Percentiles rank a stretch among this genome's conserved stretches.
These are phyloP conservation scores for Phylloporus sp. DNA, from an alignment of 768 basidiomycete species.

Conservation along the genomic window DNA sequence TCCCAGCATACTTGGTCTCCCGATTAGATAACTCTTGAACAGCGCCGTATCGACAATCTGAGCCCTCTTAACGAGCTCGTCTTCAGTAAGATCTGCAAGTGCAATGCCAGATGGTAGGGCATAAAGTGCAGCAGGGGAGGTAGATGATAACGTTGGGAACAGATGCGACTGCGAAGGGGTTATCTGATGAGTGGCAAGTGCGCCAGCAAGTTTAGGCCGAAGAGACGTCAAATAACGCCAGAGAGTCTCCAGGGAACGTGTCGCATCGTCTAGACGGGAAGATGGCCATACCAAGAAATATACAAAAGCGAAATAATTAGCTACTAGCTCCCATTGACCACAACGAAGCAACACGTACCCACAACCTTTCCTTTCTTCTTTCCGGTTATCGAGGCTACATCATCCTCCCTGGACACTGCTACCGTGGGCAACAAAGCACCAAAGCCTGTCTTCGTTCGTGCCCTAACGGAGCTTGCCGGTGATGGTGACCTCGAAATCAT, in stretches of 20 bases:
- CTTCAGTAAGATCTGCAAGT: slow-evolving; percentile 67
- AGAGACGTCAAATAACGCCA: slow-evolving; percentile 86
- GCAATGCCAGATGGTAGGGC: slow-evolving; percentile 68
- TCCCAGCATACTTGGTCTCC: slow-evolving; percentile 76
- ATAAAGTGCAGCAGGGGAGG: slow-evolving; percentile 72
- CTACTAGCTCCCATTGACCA: neutral
- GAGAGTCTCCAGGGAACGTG: slow-evolving; percentile 81
- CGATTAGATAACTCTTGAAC: slow-evolving; percentile 87
- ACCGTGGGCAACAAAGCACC: slow-evolving; percentile 42
- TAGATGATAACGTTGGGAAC: slow-evolving; percentile 66
- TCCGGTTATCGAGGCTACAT: slow-evolving; percentile 49
- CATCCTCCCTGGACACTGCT: slow-evolving; percentile 53
- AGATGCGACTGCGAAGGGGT: slow-evolving; percentile 68
- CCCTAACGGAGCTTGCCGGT: slow-evolving; percentile 42
- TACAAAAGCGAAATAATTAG: neutral
- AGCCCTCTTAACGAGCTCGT: slow-evolving; percentile 82
- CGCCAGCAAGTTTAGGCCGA: slow-evolving; percentile 79
- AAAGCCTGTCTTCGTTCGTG: slow-evolving; percentile 52
- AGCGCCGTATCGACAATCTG: slow-evolving; percentile 95
- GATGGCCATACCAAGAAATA: neutral
- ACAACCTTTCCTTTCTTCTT: slow-evolving; percentile 31
- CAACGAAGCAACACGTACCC: slow-evolving; percentile 30
- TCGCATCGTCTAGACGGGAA: slow-evolving; percentile 47
- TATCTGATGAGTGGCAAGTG: slow-evolving; percentile 65
- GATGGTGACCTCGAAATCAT: slow-evolving; percentile 30